Conservation (phyloP, 257 asterid species). For the Nicotiana tomentosiformis region DNA sequence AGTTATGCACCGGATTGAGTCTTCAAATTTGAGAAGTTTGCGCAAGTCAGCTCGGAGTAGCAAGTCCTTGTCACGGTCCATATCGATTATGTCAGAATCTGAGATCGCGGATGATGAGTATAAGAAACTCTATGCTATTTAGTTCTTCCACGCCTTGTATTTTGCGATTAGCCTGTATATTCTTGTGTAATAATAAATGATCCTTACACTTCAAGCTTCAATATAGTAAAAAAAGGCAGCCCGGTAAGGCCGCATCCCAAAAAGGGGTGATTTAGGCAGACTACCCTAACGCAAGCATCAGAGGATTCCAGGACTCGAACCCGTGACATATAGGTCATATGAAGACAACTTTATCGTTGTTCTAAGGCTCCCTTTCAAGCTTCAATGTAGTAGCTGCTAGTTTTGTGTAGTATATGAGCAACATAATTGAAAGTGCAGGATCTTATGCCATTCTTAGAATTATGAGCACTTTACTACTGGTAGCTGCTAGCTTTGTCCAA, state of each 20-base stretch:
- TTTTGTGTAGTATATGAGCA: not conserved
- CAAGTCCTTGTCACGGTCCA: slow-evolving; percentile 42
- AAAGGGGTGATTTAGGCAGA: too few relatives aligned
- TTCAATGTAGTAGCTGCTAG: not conserved
- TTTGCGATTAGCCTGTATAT: not conserved
- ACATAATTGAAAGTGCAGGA: not conserved
- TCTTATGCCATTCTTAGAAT: not conserved
- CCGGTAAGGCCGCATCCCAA: too few relatives aligned
- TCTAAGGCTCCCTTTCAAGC: not conserved
- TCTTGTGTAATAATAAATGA: not conserved
- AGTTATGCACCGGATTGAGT: slow-evolving; percentile 57
- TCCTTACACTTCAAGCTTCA: not conserved
- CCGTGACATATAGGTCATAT: too few relatives aligned
- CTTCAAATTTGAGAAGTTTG: slow-evolving; percentile 54
- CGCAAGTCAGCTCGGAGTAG: slow-evolving; percentile 47
- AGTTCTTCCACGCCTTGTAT: not conserved
- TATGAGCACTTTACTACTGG: not conserved
- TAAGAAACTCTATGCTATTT: slow-evolving; percentile 65
- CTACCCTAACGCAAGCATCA: too few relatives aligned
- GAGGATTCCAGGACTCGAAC: too few relatives aligned
- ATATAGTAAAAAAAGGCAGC: too few relatives aligned
- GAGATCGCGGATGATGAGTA: slow-evolving; percentile 43
- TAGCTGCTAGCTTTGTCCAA: not conserved
- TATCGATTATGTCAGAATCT: slow-evolving; percentile 43
- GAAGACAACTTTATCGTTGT: too few relatives aligned